Evolutionary conservation across 257 asterid genomes (phyloP), one percentile per base, ranked within the genome.

Genomic region (Cruciata laevipes): DNA sequence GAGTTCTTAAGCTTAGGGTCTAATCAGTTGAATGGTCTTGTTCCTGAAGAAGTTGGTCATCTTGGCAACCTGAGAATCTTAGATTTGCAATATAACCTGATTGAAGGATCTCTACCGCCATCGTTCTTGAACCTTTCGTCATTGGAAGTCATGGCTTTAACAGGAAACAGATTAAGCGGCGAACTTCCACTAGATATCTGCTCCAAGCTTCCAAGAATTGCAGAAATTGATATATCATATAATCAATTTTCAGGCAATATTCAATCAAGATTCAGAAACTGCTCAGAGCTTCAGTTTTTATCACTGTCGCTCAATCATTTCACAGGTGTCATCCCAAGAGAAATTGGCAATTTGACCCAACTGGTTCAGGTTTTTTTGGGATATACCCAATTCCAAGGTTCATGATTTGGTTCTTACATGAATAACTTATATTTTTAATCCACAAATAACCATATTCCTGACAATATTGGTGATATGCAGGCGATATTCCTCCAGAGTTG

Each of bases 21-120:
- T 16, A 52, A 53, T 35, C 4, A 21, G 0, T 31, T 24, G 76
- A 75, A 6, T 51, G 58, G 58, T 17, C 5, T 18, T 18, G 5
- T 51, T 51, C 69, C 79, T 21, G 38, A 57, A 37, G 67, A 20
- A 5, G 55, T 67, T 7, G 73, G 63, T 18, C 57, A 65, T 58
- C 66, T 27, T 27, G 30, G 30, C 30, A 27, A 27, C 30, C 30
- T 27, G 30, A 2, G 30, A 27, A 27, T 27, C 30, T 27, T 27
- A 27, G 30, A 27, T 27, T 2, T 37, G 67, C n/a, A 37, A 37
- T 1, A 0, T 3, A 76, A 73, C 51, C 13, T 56, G 32, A 65
- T 80, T n/a, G 62, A 18, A 10, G 82, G 79, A 38, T 52, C 75
- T 2, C 51, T 75, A 20, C 80, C 79, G 0, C 17, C 3, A 9